Base-by-base conservation (phyloP, 2,329 filamentous ascomycete species). In the Canariomyces notabilis region DNA sequence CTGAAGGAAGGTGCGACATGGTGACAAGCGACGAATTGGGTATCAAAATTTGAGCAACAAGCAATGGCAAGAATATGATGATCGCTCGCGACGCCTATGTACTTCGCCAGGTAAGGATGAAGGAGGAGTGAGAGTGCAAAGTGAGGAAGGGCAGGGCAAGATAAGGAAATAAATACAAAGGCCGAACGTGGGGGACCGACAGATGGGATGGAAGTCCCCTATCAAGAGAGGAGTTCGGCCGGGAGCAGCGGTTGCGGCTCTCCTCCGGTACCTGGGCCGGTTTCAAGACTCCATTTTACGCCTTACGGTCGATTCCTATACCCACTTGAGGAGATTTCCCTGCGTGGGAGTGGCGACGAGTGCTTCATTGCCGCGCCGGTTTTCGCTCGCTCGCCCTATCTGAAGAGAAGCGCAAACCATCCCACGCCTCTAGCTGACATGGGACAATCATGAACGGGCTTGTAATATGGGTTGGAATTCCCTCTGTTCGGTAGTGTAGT, bases 1-100 rank as follows among this genome's bases (percentile, higher is more conserved):
- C 91, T 55, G 75, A 73, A 42, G 87, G 82, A 63, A 93, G 78
- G 76, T 93, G 85, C 58, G 89, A 87, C 87, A 94, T 93, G 57
- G 57, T 75, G 57, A 46, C 35, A 16, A 31, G 20, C 46, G 36
- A 31, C 44, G 14, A 21, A 37, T 33, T 34, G 48, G 22, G 34
- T 48, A 34, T 42, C 18, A 4, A 11, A 29, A 29, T 33, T n/a
- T 12, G 18, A 22, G 37, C 15, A 22, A 36, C n/a, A 16, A 39
- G 23, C 15, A 29, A 26, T 26, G 36, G 33, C 22, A 41, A 16
- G 36, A 39, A 26, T 35, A 37, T 15, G 12, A 18, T 40, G 14
- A 42, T 50, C 48, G 34, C 39, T 32, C 19, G 38, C 40, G 42
- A 42, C 37, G 48, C 23, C n/a, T n/a, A n/a, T n/a, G 33, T n/a